Percentiles rank a stretch among this genome's conserved stretches.
phyloP scores from a whole-genome alignment of 495 filamentous ascomycete genomes.

The Hypoxylon lienhwacheense region DNA sequence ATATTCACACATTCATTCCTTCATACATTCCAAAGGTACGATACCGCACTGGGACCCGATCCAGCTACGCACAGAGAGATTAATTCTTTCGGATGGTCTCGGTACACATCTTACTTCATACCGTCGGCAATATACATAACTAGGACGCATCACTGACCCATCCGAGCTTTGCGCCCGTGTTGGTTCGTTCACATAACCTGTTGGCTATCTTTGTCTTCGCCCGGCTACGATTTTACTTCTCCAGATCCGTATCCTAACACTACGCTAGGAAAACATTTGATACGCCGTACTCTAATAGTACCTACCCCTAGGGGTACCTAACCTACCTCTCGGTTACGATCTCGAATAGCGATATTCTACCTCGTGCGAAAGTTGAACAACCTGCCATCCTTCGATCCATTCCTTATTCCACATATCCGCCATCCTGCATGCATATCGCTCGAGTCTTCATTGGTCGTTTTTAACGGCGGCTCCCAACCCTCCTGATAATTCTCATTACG shows the following conservation, averaged over 20 bases:
- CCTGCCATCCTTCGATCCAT: background rate
- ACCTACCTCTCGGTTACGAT: background rate
- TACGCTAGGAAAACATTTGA: background rate
- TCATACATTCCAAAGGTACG: conserved; percentile 5
- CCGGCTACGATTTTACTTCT: conserved; percentile 1
- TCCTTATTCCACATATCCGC: conserved; percentile 3
- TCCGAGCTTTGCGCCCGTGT: background rate
- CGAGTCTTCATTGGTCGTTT: conserved; percentile 7
- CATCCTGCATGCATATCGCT: conserved; percentile 12
- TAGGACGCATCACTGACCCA: background rate
- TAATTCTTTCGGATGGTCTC: conserved; percentile 13
- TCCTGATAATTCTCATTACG: background rate
- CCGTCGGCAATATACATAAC: conserved; percentile 19
- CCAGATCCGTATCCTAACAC: conserved; percentile 11
- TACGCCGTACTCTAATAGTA: background rate
- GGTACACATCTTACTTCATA: conserved; percentile 11
- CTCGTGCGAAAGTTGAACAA: background rate
- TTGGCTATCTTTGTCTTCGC: background rate
- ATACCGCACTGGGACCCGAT: background rate
- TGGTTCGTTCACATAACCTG: background rate
- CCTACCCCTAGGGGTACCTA: conserved; percentile 1
- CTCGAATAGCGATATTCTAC: conserved; percentile 1
- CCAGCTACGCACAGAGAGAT: background rate
- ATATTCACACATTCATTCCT: conserved; percentile 6
- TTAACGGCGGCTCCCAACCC: background rate